phyloP scores from a whole-genome alignment of 2,329 filamentous ascomycete genomes.

The Phialemoniopsis sp. region DNA sequence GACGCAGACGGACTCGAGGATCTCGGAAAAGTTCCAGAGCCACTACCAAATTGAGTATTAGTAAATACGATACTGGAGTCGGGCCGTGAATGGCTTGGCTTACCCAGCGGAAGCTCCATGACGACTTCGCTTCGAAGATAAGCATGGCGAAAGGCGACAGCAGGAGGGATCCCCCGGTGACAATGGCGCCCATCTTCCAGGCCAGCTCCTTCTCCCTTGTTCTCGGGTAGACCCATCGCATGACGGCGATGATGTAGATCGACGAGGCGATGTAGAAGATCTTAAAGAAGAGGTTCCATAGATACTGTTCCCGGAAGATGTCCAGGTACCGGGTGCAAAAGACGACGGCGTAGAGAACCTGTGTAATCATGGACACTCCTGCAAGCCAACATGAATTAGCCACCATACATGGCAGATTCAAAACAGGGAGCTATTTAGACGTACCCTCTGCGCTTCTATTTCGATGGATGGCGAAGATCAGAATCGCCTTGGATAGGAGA shows the following conservation, averaged over 20 bases:
- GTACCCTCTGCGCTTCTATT: slow-evolving; percentile 82
- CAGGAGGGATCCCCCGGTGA: slow-evolving; percentile 60
- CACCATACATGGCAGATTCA: neutral
- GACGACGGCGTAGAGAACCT: slow-evolving; percentile 80
- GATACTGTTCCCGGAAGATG: slow-evolving; percentile 55
- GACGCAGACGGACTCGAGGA: slow-evolving; percentile 87
- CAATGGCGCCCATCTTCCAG: slow-evolving; percentile 82
- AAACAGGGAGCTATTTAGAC: slow-evolving; percentile 1
- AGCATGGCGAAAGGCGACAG: slow-evolving; percentile 70
- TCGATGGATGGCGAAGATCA: slow-evolving; percentile 85
- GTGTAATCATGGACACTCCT: slow-evolving; percentile 89
- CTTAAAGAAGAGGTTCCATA: slow-evolving; percentile 81
- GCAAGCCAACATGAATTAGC: slow-evolving; percentile 11
- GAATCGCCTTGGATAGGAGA: slow-evolving; percentile 79
- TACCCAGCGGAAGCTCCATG: slow-evolving; percentile 49
- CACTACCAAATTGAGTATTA: slow-evolving; percentile 45
- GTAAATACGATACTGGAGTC: too few species aligned
- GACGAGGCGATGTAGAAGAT: slow-evolving; percentile 82
- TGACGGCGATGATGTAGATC: slow-evolving; percentile 80
- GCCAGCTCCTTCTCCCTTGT: slow-evolving; percentile 88
- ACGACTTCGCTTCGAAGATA: slow-evolving; percentile 51
- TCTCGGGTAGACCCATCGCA: slow-evolving; percentile 81
- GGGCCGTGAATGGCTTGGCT: slow-evolving; percentile 13
- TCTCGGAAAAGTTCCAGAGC: slow-evolving; percentile 83
- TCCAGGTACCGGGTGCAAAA: slow-evolving; percentile 87